Evolutionary conservation across 2,329 filamentous ascomycete species (phyloP).

Genomic region (Fusarium vanettenii): DNA sequence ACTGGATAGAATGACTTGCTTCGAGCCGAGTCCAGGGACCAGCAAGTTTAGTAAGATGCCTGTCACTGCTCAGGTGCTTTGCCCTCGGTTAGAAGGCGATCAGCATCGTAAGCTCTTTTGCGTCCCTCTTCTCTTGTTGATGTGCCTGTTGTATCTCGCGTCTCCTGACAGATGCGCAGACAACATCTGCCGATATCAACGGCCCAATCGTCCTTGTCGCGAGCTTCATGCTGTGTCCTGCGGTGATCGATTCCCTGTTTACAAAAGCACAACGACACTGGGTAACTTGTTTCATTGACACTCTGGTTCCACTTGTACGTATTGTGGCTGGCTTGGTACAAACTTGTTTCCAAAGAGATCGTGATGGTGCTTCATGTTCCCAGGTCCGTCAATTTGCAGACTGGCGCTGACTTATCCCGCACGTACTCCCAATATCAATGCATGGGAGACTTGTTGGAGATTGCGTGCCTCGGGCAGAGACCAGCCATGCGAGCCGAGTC

Average conservation of each 20-base stretch:
- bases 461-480: not conserved
- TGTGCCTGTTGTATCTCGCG: slow-evolving; percentile 16
- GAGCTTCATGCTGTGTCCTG: not conserved
- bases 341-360: not conserved
- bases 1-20: slow-evolving; percentile 3
- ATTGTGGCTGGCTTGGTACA: not conserved
- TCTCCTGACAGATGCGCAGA: slow-evolving; percentile 11
- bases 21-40: not conserved
- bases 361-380: not conserved
- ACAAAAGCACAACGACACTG: slow-evolving; percentile 5
- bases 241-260: slow-evolving; percentile 7
- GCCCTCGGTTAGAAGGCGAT: slow-evolving; percentile 6
- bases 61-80: slow-evolving; percentile 12
- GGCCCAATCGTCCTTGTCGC: slow-evolving; percentile 15
- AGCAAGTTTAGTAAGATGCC: slow-evolving; percentile 1
- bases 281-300: slow-evolving; percentile 6
- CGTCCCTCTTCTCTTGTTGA: slow-evolving; percentile 5
- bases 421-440: not conserved
- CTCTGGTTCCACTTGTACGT: not conserved
- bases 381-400: not conserved
- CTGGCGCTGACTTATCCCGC: not conserved
- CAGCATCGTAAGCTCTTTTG: not conserved
- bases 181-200: not conserved
- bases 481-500: slow-evolving; percentile 10
- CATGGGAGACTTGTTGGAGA: not conserved